Conservation (phyloP, 768 basidiomycete genomes). For the Galerina marginata region DNA sequence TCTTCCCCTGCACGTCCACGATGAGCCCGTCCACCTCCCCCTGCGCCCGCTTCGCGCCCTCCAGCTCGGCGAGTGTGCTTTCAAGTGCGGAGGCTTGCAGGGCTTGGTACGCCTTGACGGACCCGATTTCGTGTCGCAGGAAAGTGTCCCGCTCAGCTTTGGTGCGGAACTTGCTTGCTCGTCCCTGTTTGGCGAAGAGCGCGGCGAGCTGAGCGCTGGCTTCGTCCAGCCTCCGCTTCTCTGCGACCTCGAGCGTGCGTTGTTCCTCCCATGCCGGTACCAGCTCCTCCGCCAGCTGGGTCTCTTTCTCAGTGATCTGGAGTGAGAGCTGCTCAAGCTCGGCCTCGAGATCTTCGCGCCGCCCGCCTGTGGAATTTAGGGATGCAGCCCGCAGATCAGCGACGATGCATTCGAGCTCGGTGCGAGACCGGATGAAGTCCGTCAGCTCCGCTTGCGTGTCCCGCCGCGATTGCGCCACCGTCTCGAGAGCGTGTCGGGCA, state of each 20-base stretch:
- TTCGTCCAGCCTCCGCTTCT: conserved; percentile 75
- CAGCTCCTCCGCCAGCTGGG: conserved; percentile 57
- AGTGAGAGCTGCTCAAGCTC: conserved; percentile 68
- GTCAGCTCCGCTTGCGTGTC: conserved; percentile 85
- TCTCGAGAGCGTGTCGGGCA: conserved; percentile 72
- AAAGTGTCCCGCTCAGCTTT: conserved; percentile 84
- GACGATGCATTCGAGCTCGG: conserved; percentile 85
- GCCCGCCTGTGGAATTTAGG: conserved; percentile 61
- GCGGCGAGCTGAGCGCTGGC: conserved; percentile 72
- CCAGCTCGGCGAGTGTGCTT: conserved; percentile 55
- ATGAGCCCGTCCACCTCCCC: conserved; percentile 65
- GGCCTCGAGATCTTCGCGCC: conserved; percentile 62
- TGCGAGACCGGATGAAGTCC: conserved; percentile 83
- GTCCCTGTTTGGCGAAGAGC: conserved; percentile 90
- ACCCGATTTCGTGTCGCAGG: conserved; percentile 77
- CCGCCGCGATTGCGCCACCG: conserved; percentile 68
- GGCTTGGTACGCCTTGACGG: conserved; percentile 64
- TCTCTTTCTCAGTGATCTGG: conserved; percentile 69
- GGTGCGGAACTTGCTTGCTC: conserved; percentile 83
- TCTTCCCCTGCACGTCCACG: conserved; percentile 56
- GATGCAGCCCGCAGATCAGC: conserved; percentile 75
- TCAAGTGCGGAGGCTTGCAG: conserved; percentile 63
- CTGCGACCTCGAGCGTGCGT: conserved; percentile 52
- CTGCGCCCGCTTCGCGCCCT: conserved; percentile 51
- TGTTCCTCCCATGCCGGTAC: conserved; percentile 74